Conservation (phyloP, 2,329 filamentous ascomycete species). For the Phyllosticta capitalensis region DNA sequence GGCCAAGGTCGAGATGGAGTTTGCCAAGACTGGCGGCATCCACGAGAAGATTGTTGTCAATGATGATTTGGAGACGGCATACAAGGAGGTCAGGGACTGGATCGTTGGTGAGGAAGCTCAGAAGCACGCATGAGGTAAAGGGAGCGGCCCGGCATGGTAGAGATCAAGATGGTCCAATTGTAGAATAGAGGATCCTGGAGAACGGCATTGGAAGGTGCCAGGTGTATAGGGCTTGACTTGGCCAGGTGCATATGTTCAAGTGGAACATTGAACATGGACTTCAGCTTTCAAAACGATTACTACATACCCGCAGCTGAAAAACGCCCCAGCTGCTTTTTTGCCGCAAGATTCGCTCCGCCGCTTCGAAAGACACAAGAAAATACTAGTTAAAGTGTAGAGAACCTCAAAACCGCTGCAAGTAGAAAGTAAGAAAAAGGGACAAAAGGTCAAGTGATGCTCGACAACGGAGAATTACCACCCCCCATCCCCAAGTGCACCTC, state of each 20-base stretch:
- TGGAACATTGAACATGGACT: background rate
- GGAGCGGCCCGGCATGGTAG: background rate
- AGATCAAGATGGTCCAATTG: background rate
- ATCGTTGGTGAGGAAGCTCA: slow-evolving; percentile 30
- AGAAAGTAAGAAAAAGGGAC: slow-evolving; percentile 1
- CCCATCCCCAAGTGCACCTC: slow-evolving; percentile 1
- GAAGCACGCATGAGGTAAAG: background rate
- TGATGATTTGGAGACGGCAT: slow-evolving; percentile 42
- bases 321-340: slow-evolving; percentile 10
- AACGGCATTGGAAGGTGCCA: too few species aligned
- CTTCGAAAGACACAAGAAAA: background rate
- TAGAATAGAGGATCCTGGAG: background rate
- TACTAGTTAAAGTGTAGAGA: slow-evolving; percentile 9
- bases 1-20: slow-evolving; percentile 35
- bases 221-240: too few species aligned
- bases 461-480: background rate
- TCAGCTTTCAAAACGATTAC: slow-evolving; percentile 5
- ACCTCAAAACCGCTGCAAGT: slow-evolving; percentile 7
- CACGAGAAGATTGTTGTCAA: slow-evolving; percentile 46
- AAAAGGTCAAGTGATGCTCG: background rate
- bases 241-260: too few species aligned
- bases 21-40: slow-evolving; percentile 30
- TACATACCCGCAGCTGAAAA: slow-evolving; percentile 10
- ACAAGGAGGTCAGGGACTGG: slow-evolving; percentile 41
- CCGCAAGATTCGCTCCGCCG: slow-evolving; percentile 1